Conservation (phyloP, 257 asterid species). For the Coffea eugenioides region DNA sequence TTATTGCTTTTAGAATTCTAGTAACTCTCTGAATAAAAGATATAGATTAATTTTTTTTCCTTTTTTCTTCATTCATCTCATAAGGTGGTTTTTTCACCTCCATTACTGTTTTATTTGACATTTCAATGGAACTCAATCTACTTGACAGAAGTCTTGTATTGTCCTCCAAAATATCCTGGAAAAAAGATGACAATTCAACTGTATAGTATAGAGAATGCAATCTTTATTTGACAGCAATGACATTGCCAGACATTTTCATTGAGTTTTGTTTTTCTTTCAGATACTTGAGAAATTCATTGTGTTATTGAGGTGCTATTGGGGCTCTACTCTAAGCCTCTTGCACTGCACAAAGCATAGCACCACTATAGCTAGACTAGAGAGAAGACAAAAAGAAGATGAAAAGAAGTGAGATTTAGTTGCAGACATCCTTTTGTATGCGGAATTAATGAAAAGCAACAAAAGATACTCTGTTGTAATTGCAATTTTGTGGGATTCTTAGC, state of each 20-base stretch:
- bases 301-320: background rate
- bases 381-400: background rate
- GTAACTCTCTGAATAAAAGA: background rate
- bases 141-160: background rate
- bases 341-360: background rate
- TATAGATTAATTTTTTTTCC: background rate
- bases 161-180: background rate
- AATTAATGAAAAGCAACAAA: background rate
- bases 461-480: background rate
- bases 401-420: background rate
- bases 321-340: background rate
- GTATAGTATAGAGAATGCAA: background rate
- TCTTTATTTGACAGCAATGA: background rate
- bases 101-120: background rate
- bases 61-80: background rate
- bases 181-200: background rate
- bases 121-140: background rate
- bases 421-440: background rate
- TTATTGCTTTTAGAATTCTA: background rate
- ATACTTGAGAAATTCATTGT: background rate
- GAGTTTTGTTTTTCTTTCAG: background rate
- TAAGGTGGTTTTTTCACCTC: background rate
- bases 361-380: background rate
- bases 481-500: background rate
- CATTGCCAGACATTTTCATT: background rate